Evolutionary conservation across 805 yeast genomes (phyloP), one percentile per base, ranked within the genome.

Genomic region (Ogataea saltuana): DNA sequence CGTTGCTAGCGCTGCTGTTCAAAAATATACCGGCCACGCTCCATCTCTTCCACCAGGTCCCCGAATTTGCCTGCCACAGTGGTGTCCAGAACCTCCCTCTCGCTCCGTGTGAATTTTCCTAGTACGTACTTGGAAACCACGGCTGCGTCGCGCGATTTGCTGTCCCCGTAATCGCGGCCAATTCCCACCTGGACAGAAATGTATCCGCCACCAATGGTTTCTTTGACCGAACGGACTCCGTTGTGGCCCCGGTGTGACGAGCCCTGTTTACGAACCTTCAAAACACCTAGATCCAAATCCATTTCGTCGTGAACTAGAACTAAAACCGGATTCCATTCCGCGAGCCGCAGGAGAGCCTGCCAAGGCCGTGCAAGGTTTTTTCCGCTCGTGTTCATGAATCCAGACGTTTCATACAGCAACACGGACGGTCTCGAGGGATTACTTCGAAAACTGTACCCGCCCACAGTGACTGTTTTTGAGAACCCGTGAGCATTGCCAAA

Each of bases 271-370:
- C 91, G 70, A 1, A 84, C 59, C 54, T 84, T 84, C 16, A 81
- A 68, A 41, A 78, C 75, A 0, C 97, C 97, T 3, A 81, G 51
- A 0, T 75, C 76, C 11, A 81, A 59, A 46, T 80, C 83, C 33
- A 89, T 59, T 51, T 90, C 97, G 60, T 90, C 97, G 58, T 87
- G 95, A 1, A 89, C 55, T 0, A 88, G 75, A 1, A 88, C 70
- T 45, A 81, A 66, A 7, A 58, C 64, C 2, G 75, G 69, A 38
- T 70, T 58, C 34, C 54, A 56, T 7, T 53, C 31, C 45, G 51
- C 33, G 38, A 25, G 38, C 31, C 18, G 31, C 48, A 56, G 47
- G 40, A 59, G 47, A 41, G 62, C 55, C n/a, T 59, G 54, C 80
- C 81, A 80, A 8, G 74, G 65, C 12, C 71, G 73, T 6, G 63